These are phyloP conservation scores for Annulohypoxylon nitens DNA, from an alignment of 495 filamentous ascomycete genomes.

Conservation along the genomic window DNA sequence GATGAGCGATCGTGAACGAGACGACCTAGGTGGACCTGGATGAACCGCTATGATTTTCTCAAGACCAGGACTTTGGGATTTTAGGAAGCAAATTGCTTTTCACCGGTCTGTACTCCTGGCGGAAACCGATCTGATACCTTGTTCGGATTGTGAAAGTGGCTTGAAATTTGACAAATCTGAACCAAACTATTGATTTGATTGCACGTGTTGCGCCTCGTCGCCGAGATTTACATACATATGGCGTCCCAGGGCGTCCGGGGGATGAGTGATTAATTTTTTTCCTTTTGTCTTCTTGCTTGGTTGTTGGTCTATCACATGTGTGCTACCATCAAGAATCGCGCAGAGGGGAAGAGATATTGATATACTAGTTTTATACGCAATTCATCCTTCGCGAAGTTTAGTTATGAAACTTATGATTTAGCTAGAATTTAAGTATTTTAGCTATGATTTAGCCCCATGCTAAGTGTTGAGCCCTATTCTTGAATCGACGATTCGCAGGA, in stretches of 20 bases:
- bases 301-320: neutral
- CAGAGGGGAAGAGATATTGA: constrained; percentile 1
- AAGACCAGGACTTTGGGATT: constrained; percentile 3
- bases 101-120: constrained; percentile 12
- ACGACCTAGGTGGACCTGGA: constrained; percentile 11
- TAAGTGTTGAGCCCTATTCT: constrained; percentile 2
- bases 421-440: too few relatives aligned
- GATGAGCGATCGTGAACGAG: constrained; percentile 47
- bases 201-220: constrained; percentile 32
- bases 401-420: constrained; percentile 4
- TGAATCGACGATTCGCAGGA: constrained; percentile 17
- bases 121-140: constrained; percentile 33
- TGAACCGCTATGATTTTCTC: constrained; percentile 27
- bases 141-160: constrained; percentile 21
- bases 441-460: constrained; percentile 14
- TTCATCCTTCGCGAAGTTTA: constrained; percentile 24
- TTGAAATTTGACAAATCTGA: constrained; percentile 33
- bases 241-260: constrained; percentile 18
- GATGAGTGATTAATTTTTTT: neutral
- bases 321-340: neutral
- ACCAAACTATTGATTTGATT: constrained; percentile 37
- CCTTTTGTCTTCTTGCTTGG: neutral
- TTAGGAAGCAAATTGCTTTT: constrained; percentile 23
- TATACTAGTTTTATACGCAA: constrained; percentile 22
- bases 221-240: constrained; percentile 26